Percentiles rank a stretch among this genome's conserved stretches.
Conservation (phyloP, 345 rosid genomes). For the Aquilaria malaccensis region DNA sequence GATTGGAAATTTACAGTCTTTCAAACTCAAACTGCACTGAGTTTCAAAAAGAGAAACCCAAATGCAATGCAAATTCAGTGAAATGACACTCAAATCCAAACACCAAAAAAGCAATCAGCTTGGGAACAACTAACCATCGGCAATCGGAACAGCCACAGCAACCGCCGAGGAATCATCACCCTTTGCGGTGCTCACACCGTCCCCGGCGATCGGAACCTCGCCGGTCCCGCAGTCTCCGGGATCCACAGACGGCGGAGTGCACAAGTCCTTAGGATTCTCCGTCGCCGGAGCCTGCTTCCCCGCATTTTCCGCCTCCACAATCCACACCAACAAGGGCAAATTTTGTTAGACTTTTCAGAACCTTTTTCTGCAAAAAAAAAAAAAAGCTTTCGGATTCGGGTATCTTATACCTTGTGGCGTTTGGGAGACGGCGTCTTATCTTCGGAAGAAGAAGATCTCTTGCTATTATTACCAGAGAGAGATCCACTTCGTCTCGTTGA, state of each 20-base stretch:
- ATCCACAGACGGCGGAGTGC: conserved; percentile 35
- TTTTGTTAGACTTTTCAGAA: conserved; percentile 1
- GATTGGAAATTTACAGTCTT: not conserved
- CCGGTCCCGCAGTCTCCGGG: conserved; percentile 45
- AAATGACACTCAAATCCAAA: conserved; percentile 3
- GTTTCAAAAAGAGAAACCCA: conserved; percentile 5
- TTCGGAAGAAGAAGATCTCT: conserved; percentile 57
- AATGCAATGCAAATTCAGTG: conserved; percentile 11
- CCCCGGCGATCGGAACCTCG: conserved; percentile 41
- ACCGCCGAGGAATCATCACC: conserved; percentile 42
- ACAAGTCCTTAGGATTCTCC: conserved; percentile 56
- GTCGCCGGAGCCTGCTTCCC: conserved; percentile 39
- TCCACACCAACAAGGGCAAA: conserved; percentile 1
- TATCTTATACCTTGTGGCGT: conserved; percentile 55
- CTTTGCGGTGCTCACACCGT: conserved; percentile 34
- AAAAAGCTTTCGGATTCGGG: not conserved
- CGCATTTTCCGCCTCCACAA: conserved; percentile 54
- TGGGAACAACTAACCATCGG: conserved; percentile 40
- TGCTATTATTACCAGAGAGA: conserved; percentile 61
- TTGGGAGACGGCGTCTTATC: conserved; percentile 68
- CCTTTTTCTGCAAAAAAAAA: conserved; percentile 6
- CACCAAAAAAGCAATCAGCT: not conserved
- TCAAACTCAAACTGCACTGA: conserved; percentile 7
- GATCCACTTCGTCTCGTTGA: conserved; percentile 81
- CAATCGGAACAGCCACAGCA: conserved; percentile 46